Conservation (phyloP, 805 yeast species). For the Wickerhamomyces strasburgensis region DNA sequence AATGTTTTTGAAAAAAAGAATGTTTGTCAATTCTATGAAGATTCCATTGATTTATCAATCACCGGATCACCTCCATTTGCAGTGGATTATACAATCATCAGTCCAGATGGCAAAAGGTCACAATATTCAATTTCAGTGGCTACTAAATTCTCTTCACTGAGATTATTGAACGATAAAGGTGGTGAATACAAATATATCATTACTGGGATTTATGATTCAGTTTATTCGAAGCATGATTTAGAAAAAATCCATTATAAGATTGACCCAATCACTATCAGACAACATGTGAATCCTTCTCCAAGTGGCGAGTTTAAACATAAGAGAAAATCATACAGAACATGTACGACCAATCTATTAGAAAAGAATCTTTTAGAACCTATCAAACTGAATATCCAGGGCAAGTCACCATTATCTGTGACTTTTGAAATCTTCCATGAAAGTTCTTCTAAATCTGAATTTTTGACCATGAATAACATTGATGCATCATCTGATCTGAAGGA, state of each 20-base stretch:
- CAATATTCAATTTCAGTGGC: constrained; percentile 43
- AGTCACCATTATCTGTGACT: constrained; percentile 55
- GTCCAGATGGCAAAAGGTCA: constrained; percentile 47
- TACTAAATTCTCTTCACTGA: constrained; percentile 44
- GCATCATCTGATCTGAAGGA: constrained; percentile 34
- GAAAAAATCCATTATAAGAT: constrained; percentile 25
- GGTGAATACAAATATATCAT: constrained; percentile 65
- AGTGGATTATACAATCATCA: constrained; percentile 57
- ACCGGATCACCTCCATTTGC: constrained; percentile 62
- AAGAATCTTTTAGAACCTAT: constrained; percentile 42
- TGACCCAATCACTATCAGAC: constrained; percentile 37
- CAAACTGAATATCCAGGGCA: constrained; percentile 51
- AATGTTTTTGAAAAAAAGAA: constrained; percentile 29
- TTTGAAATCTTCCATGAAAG: constrained; percentile 57
- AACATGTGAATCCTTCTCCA: constrained; percentile 61
- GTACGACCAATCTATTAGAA: constrained; percentile 36
- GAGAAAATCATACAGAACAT: constrained; percentile 46
- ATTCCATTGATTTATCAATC: constrained; percentile 44
- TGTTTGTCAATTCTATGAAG: constrained; percentile 46
- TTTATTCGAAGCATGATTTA: constrained; percentile 44
- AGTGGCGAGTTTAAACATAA: constrained; percentile 42
- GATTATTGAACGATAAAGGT: constrained; percentile 36
- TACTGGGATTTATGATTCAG: constrained; percentile 58
- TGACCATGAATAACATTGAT: constrained; percentile 41
- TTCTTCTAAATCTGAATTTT: constrained; percentile 45